phyloP scores from a whole-genome alignment of 768 basidiomycete genomes.

The Tylopilus intermedius region DNA sequence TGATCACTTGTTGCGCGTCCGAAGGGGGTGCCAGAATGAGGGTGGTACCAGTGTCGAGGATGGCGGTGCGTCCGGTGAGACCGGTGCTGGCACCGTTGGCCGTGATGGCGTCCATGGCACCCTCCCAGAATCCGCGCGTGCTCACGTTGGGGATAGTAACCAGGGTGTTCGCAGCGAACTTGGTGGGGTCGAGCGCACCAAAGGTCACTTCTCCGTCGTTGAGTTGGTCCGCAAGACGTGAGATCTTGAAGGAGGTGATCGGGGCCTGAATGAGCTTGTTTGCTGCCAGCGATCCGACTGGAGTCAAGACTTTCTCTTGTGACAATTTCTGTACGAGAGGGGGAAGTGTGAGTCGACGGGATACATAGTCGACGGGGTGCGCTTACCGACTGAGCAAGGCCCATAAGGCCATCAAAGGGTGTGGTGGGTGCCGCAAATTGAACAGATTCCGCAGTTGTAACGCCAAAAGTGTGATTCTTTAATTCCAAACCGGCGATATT shows the following conservation, averaged over 20 bases:
- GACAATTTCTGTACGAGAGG: conserved; percentile 47
- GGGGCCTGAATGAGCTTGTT: conserved; percentile 54
- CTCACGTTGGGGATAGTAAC: conserved; percentile 62
- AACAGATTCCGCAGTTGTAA: conserved; percentile 50
- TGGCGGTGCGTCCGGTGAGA: conserved; percentile 61
- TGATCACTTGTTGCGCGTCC: conserved; percentile 56
- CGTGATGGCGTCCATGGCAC: conserved; percentile 49
- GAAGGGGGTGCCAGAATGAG: conserved; percentile 37
- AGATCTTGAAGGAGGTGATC: conserved; percentile 77
- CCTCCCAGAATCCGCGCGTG: conserved; percentile 77
- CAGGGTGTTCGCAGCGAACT: conserved; percentile 59
- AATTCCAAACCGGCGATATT: conserved; percentile 59
- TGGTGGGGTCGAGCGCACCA: conserved; percentile 65
- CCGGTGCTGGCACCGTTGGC: conserved; percentile 53
- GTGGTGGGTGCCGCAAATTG: conserved; percentile 51
- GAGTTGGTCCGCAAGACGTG: conserved; percentile 60
- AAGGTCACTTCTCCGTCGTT: conserved; percentile 79
- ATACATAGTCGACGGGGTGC: conserved; percentile 8
- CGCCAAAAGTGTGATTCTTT: conserved; percentile 61
- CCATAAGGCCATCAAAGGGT: conserved; percentile 73
- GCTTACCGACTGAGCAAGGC: conserved; percentile 65
- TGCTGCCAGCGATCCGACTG: conserved; percentile 63
- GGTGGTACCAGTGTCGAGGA: conserved; percentile 52
- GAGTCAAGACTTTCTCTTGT: conserved; percentile 58
- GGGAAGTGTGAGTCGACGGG: background rate